A percentile compares a stretch with the other conserved stretches of the same genome.
Evolutionary conservation across 192 early-diverging fungal species (phyloP).

Genomic region (Backusella psychrophila): DNA sequence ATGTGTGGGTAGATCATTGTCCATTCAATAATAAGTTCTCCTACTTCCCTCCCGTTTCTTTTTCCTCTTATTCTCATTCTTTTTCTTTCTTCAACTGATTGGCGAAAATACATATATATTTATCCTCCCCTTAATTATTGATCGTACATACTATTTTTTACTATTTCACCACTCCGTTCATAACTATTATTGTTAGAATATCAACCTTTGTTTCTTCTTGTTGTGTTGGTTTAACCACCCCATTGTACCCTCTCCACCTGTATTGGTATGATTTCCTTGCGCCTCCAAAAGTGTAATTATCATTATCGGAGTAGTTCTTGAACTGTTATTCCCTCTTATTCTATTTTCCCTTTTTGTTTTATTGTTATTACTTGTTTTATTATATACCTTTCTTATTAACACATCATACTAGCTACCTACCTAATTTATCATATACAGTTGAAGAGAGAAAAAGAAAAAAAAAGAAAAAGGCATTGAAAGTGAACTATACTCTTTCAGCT

Average conservation of each 20-base stretch:
- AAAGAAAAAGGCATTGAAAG: neutral
- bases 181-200: neutral
- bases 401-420: neutral
- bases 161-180: neutral
- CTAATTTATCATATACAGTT: neutral
- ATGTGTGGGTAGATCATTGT: conserved; percentile 4
- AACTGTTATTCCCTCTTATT: neutral
- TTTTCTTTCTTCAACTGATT: conserved; percentile 6
- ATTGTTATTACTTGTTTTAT: neutral
- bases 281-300: conserved; percentile 20
- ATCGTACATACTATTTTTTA: neutral
- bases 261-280: conserved; percentile 19
- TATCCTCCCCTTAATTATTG: neutral
- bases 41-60: neutral
- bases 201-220: neutral
- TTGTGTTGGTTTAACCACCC: conserved; percentile 3
- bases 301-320: conserved; percentile 14
- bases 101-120: neutral
- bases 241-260: neutral
- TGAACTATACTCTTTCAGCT: neutral
- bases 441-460: neutral
- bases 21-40: conserved; percentile 3
- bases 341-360: neutral
- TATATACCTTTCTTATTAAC: neutral
- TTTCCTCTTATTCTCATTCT: neutral